These are phyloP conservation scores for Waitea zeae DNA, from an alignment of 1,284 basidiomycete species.

Conservation along the genomic window DNA sequence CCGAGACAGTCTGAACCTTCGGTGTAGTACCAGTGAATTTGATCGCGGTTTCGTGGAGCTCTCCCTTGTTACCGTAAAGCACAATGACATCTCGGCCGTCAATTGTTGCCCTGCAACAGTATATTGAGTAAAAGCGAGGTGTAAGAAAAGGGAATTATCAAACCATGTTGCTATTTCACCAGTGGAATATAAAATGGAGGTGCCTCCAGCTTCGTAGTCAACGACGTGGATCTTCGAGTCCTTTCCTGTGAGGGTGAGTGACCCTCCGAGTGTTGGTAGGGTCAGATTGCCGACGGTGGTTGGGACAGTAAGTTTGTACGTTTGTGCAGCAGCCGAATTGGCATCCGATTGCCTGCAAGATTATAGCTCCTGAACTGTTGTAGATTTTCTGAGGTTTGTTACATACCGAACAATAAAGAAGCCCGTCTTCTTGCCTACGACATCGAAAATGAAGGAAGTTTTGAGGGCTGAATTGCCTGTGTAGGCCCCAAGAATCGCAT, in stretches of 20 bases:
- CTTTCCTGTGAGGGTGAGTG: slow-evolving; percentile 20
- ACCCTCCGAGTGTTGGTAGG: slow-evolving; percentile 17
- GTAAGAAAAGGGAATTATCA: not conserved
- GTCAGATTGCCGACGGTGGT: slow-evolving; percentile 24
- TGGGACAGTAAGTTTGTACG: slow-evolving; percentile 20
- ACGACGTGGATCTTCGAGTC: slow-evolving; percentile 33
- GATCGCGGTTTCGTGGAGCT: slow-evolving; percentile 31
- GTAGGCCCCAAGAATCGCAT: not conserved
- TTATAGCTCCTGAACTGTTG: not conserved
- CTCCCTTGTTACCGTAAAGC: slow-evolving; percentile 27
- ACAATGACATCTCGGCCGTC: slow-evolving; percentile 28
- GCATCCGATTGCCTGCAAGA: not conserved
- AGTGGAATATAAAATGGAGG: slow-evolving; percentile 27
- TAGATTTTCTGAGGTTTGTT: not conserved
- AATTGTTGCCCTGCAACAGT: slow-evolving; percentile 22
- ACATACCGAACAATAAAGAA: not conserved
- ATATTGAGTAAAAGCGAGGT: not conserved
- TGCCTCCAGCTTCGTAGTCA: slow-evolving; percentile 26
- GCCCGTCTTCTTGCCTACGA: not conserved
- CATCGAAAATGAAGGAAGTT: not conserved
- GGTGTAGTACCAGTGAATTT: slow-evolving; percentile 14
- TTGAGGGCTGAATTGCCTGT: not conserved
- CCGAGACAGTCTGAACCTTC: slow-evolving; percentile 20
- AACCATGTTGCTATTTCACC: slow-evolving; percentile 31
- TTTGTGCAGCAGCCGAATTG: slow-evolving; percentile 11